Evolutionary conservation across 352 stramenopile genomes (phyloP), one percentile per base, ranked within the genome.

Genomic region (Peronospora destructor): DNA sequence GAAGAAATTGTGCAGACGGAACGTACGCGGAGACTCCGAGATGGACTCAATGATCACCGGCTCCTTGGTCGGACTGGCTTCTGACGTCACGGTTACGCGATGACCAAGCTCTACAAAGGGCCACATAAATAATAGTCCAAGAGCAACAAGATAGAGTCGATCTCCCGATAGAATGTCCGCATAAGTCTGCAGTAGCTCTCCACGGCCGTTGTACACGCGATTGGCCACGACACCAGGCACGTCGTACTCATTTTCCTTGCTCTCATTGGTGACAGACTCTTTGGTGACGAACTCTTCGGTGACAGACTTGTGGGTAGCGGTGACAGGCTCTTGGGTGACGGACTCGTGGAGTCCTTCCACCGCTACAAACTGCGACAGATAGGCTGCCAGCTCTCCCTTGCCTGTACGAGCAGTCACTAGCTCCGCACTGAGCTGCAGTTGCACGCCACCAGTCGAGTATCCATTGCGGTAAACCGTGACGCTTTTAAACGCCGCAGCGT

Each of bases 1-100:
- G 53, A 96, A 92, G 44, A 96, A 96, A 42, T 95, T 84, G 65
- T 92, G 69, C 35, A 96, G 38, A 40, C 76, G 71, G 62, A 95
- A 95, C 36, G 87, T 84, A 16, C 85, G 74, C 11, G 87, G 87
- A 13, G 71, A 87, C 43, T 92, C 81, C 13, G 68, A 85, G 6
- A 90, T 60, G 33, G 76, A 88, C 59, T 90, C 81, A 30, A 92
- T 72, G 33, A 90, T 62, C 41, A 89, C 65, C 3, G 72, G 59
- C 45, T 75, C 56, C 38, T 69, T 64, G 32, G 73, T 90, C 8
- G 76, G 76, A 32, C 74, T 87, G 17, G 71, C 52, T 36, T 68
- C 40, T 2, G 73, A 70, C 25, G 60, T 61, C 45, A 92, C 51
- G 14, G 65, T 63, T 49, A 89, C 81, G 17, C 73, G 72, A 56